Evolutionary conservation across 1,284 basidiomycete genomes (phyloP).

Genomic region (Puccinia coronata): DNA sequence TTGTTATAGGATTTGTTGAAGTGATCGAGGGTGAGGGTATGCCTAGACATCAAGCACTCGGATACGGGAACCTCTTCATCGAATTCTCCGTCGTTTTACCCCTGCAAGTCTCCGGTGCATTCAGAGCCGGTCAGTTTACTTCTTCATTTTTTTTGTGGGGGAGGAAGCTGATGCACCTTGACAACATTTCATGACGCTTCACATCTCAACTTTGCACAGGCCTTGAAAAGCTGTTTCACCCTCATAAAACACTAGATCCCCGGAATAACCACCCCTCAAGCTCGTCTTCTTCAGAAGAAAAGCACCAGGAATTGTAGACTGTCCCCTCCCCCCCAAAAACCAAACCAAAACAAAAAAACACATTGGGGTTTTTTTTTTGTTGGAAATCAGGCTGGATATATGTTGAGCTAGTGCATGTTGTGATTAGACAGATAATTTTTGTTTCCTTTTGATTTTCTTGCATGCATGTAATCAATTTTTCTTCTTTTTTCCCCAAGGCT

Average conservation of each 20-base stretch:
- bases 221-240: slow-evolving; percentile 13
- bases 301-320: slow-evolving; percentile 25
- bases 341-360: too few species aligned
- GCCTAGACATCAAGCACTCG: slow-evolving; percentile 54
- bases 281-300: neutral
- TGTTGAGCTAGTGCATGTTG: too few species aligned
- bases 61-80: slow-evolving; percentile 78
- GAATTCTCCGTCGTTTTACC: slow-evolving; percentile 90
- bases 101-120: slow-evolving; percentile 54
- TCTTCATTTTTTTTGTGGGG: neutral
- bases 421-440: neutral
- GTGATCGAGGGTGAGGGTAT: slow-evolving; percentile 77
- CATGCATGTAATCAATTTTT: slow-evolving; percentile 12
- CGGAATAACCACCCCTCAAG: neutral
- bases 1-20: slow-evolving; percentile 72
- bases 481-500: neutral
- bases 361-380: slow-evolving; percentile 6
- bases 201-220: neutral
- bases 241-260: neutral
- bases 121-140: slow-evolving; percentile 29
- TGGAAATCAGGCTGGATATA: too few species aligned
- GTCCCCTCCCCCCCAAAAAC: too few species aligned
- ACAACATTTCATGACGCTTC: neutral
- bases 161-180: neutral
- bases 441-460: neutral